These are phyloP conservation scores for Durio zibethinus DNA, from an alignment of 345 rosid genomes.

Conservation along the genomic window DNA sequence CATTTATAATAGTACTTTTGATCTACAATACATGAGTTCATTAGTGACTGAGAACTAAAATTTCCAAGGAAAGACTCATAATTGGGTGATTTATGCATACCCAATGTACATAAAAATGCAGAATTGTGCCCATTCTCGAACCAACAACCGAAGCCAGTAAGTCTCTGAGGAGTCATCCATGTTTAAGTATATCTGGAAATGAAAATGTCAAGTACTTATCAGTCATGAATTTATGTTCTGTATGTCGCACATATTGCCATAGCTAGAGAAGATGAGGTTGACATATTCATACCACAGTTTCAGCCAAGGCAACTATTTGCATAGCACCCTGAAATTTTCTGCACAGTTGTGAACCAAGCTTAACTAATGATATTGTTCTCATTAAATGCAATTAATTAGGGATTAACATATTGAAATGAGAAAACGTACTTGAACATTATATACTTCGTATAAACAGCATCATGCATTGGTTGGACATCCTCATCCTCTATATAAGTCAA, in stretches of 20 bases:
- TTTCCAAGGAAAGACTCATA: background rate
- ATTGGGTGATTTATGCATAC: conserved; percentile 34
- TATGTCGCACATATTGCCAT: background rate
- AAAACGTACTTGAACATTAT: conserved; percentile 78
- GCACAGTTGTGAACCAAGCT: conserved; percentile 14
- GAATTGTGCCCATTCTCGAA: conserved; percentile 88
- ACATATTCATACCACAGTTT: conserved; percentile 58
- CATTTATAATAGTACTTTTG: background rate
- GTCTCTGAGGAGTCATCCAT: conserved; percentile 61
- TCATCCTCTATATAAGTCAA: conserved; percentile 73
- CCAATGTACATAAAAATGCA: conserved; percentile 84
- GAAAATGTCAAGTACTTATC: conserved; percentile 9
- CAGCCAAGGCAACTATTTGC: conserved; percentile 88
- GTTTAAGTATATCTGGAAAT: conserved; percentile 64
- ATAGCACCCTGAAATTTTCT: conserved; percentile 91
- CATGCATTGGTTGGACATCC: conserved; percentile 76
- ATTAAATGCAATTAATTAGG: background rate
- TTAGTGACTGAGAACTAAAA: background rate
- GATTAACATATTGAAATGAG: background rate
- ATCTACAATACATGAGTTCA: background rate
- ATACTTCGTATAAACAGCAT: conserved; percentile 73
- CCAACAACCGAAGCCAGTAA: conserved; percentile 76
- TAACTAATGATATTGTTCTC: background rate
- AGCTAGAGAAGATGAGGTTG: background rate
- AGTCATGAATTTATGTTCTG: background rate